Evolutionary conservation across 805 yeast species (phyloP).

Genomic region (Starmerella asiatica): DNA sequence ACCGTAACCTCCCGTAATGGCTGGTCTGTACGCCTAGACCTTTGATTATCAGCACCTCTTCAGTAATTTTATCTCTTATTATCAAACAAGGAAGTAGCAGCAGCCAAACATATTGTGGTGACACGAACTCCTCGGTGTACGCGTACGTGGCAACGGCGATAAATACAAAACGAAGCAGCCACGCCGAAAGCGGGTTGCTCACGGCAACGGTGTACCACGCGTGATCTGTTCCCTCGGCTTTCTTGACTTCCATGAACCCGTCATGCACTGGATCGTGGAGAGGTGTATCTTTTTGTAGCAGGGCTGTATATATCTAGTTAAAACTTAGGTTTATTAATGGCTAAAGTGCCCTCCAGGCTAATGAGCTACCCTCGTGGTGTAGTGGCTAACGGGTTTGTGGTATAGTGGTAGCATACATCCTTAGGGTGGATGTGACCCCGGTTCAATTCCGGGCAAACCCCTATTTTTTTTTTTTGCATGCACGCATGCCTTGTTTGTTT

Average conservation of each 20-base stretch:
- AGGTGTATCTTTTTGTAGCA: too few relatives aligned
- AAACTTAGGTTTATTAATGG: too few relatives aligned
- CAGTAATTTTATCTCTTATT: constrained; percentile 2
- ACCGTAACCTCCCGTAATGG: constrained; percentile 7
- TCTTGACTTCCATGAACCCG: not conserved
- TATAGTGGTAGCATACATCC: constrained; percentile 21
- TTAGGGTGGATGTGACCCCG: constrained; percentile 22
- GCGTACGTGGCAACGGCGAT: not conserved
- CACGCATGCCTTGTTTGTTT: too few relatives aligned
- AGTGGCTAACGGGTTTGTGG: constrained; percentile 17
- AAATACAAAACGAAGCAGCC: not conserved
- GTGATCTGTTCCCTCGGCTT: not conserved
- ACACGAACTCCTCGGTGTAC: not conserved
- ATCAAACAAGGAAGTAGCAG: not conserved
- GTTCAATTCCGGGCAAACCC: constrained; percentile 22
- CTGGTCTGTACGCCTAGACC: constrained; percentile 15
- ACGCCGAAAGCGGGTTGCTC: not conserved
- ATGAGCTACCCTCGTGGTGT: not conserved
- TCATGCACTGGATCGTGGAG: too few relatives aligned
- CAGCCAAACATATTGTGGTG: not conserved
- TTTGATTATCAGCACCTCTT: constrained; percentile 8
- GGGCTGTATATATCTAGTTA: too few relatives aligned
- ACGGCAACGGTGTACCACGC: not conserved
- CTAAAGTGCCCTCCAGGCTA: too few relatives aligned
- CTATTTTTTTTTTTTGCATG: too few relatives aligned